These are phyloP conservation scores for Mycena galericulata DNA, from an alignment of 768 basidiomycete species.

Conservation along the genomic window DNA sequence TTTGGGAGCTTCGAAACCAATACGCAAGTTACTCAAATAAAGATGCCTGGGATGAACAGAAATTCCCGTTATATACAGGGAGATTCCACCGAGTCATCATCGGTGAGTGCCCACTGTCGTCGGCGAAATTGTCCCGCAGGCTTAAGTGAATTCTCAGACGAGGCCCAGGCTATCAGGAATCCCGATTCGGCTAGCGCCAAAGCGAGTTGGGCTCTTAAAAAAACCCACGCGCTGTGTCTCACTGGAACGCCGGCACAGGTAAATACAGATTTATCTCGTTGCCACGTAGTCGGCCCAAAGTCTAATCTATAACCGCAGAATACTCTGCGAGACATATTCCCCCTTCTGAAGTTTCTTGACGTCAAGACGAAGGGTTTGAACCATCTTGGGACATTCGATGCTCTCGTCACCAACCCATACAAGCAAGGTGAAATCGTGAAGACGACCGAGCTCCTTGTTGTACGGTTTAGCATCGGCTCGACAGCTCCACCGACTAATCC, in stretches of 20 bases:
- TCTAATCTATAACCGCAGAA: neutral
- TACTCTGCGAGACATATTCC: neutral
- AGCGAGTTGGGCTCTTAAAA: conserved; percentile 21
- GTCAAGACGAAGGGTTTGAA: conserved; percentile 8
- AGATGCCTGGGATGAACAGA: neutral
- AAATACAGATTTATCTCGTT: neutral
- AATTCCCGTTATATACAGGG: neutral
- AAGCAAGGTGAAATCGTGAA: neutral
- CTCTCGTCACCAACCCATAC: conserved; percentile 6
- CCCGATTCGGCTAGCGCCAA: conserved; percentile 16
- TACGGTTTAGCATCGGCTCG: neutral
- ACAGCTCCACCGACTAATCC: neutral
- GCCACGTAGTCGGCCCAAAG: neutral
- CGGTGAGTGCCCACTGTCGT: neutral
- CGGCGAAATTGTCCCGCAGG: neutral
- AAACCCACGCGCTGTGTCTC: conserved; percentile 11
- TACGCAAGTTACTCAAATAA: neutral
- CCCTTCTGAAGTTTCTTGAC: conserved; percentile 10
- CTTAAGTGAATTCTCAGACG: neutral
- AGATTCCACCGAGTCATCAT: conserved; percentile 7
- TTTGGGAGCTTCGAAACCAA: conserved; percentile 10
- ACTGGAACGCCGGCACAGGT: conserved; percentile 23
- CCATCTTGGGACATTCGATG: conserved; percentile 2
- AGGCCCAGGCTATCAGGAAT: conserved; percentile 18
- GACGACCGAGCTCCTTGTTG: conserved; percentile 10